phyloP scores from a whole-genome alignment of 805 yeast genomes.

The Yamadazyma insecticola region DNA sequence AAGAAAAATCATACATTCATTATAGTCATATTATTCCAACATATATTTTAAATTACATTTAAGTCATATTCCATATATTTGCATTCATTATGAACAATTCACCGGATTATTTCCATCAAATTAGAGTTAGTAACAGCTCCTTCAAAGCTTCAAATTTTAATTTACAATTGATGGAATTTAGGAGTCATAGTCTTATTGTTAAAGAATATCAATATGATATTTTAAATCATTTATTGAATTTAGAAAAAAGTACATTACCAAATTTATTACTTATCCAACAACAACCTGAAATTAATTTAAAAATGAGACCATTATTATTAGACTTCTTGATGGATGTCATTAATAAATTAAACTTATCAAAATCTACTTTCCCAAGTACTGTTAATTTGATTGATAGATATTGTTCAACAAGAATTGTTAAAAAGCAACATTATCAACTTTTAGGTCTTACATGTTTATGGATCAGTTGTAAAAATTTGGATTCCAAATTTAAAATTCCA shows the following conservation, averaged over 20 bases:
- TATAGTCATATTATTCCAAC: neutral
- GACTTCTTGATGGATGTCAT: slow-evolving; percentile 44
- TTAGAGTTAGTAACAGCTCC: slow-evolving; percentile 26
- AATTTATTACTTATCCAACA: slow-evolving; percentile 36
- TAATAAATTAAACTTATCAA: slow-evolving; percentile 35
- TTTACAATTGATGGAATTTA: slow-evolving; percentile 44
- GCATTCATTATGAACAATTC: slow-evolving; percentile 11
- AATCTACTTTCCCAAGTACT: slow-evolving; percentile 40
- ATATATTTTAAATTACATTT: neutral
- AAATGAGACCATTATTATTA: slow-evolving; percentile 40
- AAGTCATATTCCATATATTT: no score
- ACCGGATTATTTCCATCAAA: slow-evolving; percentile 31
- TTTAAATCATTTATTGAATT: slow-evolving; percentile 26
- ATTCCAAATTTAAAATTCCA: slow-evolving; percentile 56
- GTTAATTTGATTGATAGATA: slow-evolving; percentile 42
- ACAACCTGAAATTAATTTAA: slow-evolving; percentile 42
- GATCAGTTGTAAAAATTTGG: slow-evolving; percentile 45
- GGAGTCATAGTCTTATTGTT: slow-evolving; percentile 39
- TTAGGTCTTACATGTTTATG: slow-evolving; percentile 41
- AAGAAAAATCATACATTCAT: no score
- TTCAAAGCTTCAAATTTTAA: slow-evolving; percentile 36
- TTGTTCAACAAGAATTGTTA: slow-evolving; percentile 41
- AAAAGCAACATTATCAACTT: slow-evolving; percentile 42
- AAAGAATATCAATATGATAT: slow-evolving; percentile 45
- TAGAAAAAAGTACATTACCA: slow-evolving; percentile 27